Evolutionary conservation across 257 asterid species (phyloP), one percentile per base, ranked within the genome.

Genomic region (Primulina huaijiensis): DNA sequence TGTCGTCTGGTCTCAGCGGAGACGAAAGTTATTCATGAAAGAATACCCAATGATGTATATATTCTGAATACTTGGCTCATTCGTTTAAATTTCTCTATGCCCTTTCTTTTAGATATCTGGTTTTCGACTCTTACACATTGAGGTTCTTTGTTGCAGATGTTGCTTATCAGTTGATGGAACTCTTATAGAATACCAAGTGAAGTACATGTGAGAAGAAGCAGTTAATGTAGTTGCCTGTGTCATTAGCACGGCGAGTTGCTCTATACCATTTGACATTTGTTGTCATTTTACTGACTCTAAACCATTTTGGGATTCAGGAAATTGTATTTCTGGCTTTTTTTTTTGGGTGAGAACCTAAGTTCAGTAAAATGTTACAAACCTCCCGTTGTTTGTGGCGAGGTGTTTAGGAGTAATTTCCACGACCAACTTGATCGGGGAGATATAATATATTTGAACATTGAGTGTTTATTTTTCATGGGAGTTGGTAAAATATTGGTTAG

Each of bases 81-180:
- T 43, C 2, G 16, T 25, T 30, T 14, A 29, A 7, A 37, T 56
- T 68, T 52, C 12, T 21, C 25, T 6, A 5, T 2, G 29, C 11
- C 33, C 40, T 72, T 30, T 27, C 10, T 35, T 1, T 29, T 31
- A 6, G 21, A 30, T 27, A 7, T 14, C 1, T n/a, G 37, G 27
- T 8, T 27, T 35, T 0, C 14, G 16, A 7, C 7, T 56, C 65
- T 56, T 57, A 20, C 71, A 52, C 37, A 20, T 14, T 65, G 58
- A 20, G 50, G 58, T 4, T 76, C 57, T 71, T 67, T 71, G 69
- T 35, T 75, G 86, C 91, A 88, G 95, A 88, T 75, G 83, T 88
- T 70, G 95, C 91, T 2, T 84, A 88, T 76, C 98, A 92, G 75
- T 80, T 92, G 85, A 87, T 85, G 95, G 98, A 92, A 71, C 84